These are phyloP conservation scores for Aspergillus sp. DNA, from an alignment of 2,329 filamentous ascomycete species.

Conservation along the genomic window DNA sequence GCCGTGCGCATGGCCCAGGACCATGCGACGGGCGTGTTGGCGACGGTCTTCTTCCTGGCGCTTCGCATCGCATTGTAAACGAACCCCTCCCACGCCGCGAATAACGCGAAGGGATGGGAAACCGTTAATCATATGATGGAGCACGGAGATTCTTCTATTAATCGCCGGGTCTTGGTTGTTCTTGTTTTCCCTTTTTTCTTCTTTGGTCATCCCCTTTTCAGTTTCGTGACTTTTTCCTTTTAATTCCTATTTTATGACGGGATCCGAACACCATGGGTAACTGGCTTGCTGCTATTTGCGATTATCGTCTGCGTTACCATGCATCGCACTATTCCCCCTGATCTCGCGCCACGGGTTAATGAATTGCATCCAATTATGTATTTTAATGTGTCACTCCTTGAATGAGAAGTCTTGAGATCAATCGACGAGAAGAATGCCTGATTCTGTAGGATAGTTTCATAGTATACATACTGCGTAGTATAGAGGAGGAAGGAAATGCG, in stretches of 20 bases:
- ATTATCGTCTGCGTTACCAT: not conserved
- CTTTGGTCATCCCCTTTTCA: not conserved
- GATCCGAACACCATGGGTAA: not conserved
- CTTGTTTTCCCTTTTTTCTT: not conserved
- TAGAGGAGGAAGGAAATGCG: not conserved
- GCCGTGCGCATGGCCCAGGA: constrained; percentile 50
- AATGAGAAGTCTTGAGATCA: not conserved
- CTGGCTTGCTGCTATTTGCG: not conserved
- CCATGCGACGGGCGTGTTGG: constrained; percentile 54
- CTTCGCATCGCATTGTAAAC: constrained; percentile 59
- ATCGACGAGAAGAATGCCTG: no score
- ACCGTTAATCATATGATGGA: not conserved
- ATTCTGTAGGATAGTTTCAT: no score
- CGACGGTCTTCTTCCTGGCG: constrained; percentile 54
- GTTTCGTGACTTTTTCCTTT: not conserved
- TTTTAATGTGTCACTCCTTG: not conserved
- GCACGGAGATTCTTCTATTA: not conserved
- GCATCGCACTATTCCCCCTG: constrained; percentile 11
- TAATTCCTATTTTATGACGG: not conserved
- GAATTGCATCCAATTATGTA: constrained; percentile 8
- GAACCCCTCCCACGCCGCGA: not conserved
- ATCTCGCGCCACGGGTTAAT: constrained; percentile 4
- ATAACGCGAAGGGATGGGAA: not conserved
- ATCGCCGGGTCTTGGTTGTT: not conserved
- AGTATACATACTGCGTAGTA: no score